A percentile compares a stretch with the other conserved stretches of the same genome.
These are phyloP conservation scores for Steccherinum ochraceum DNA, from an alignment of 768 basidiomycete species.

Conservation along the genomic window DNA sequence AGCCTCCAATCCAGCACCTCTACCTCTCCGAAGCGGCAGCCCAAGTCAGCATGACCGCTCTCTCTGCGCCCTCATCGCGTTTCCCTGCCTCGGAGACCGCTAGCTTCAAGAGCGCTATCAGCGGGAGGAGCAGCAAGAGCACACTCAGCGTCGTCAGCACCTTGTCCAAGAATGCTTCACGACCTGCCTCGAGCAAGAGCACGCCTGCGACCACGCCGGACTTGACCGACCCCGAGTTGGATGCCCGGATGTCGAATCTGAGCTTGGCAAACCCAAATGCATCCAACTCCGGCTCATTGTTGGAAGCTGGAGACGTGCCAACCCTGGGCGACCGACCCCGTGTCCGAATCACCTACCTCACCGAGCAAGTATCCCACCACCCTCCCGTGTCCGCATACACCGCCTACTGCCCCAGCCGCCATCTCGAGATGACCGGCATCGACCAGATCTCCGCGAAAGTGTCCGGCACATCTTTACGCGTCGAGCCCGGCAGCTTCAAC, in stretches of 20 bases:
- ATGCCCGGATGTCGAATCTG: slow-evolving; percentile 56
- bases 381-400: slow-evolving; percentile 89
- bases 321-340: slow-evolving; percentile 25
- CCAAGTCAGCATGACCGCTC: slow-evolving; percentile 16
- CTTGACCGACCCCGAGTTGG: slow-evolving; percentile 36
- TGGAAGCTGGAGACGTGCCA: slow-evolving; percentile 27
- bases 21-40: slow-evolving; percentile 26
- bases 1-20: slow-evolving; percentile 39
- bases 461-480: slow-evolving; percentile 79
- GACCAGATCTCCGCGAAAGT: slow-evolving; percentile 95
- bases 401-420: slow-evolving; percentile 67
- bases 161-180: slow-evolving; percentile 18
- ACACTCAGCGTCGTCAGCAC: slow-evolving; percentile 50
- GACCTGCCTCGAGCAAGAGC: slow-evolving; percentile 32
- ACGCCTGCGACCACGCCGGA: slow-evolving; percentile 52
- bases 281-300: slow-evolving; percentile 22
- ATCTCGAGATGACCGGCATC: slow-evolving; percentile 67
- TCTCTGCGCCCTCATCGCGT: slow-evolving; percentile 15
- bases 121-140: slow-evolving; percentile 58
- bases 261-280: slow-evolving; percentile 38
- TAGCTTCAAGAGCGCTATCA: slow-evolving; percentile 41
- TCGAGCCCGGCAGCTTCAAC: slow-evolving; percentile 78
- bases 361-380: slow-evolving; percentile 96
- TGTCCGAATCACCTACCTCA: slow-evolving; percentile 72
- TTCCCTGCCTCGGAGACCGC: slow-evolving; percentile 38